Base-by-base conservation (phyloP, 208 protist species). In the Trypanosoma congolense region DNA sequence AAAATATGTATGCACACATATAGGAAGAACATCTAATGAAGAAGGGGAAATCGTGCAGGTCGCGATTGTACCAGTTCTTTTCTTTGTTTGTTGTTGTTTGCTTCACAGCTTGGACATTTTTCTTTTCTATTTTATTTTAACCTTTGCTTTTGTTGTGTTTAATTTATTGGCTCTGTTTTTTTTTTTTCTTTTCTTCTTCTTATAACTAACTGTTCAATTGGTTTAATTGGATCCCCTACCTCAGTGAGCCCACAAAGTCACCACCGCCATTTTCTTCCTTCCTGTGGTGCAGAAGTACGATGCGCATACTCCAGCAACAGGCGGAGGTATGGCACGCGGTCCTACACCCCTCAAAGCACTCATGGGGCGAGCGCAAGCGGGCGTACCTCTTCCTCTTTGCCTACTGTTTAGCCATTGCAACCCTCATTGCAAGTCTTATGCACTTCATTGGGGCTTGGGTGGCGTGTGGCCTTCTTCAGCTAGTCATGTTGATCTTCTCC, bases 381-480 rank as follows among this genome's bases (percentile, higher is more conserved):
- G 77, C 87, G 25, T 94, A 88, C 54, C 60, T 91, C 56, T 90
- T 87, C 49, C 18, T 88, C 0, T 83, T 84, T 35, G 79, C 86
- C 2, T 91, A 87, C 57, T 69, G 81, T 42, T 47, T 94, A 36
- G 66, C 53, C 28, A 26, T 71, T 45, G 68, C 73, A 22, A 71
- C 77, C 0, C 74, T 91, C n/a, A 55, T 65, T 46, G 61, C 72
- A 24, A 76, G 73, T 46, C 36, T 78, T 16, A 64, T 91, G 44
- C 77, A 91, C 61, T 91, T 89, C 54, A 77, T 94, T 46, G 87
- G 73, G 41, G 77, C 76, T 4, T 94, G 82, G 83, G 70, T 90
- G 26, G 69, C 78, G 2, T 56, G 64, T 8, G 70, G 75, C 19
- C 47, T 89, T 2, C 29, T 88, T 8, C 67, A 94, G 50, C 28